Percentiles rank a stretch among this genome's conserved stretches.
Evolutionary conservation across 805 yeast genomes (phyloP).

Genomic region (Diddensiella santjacobensis): DNA sequence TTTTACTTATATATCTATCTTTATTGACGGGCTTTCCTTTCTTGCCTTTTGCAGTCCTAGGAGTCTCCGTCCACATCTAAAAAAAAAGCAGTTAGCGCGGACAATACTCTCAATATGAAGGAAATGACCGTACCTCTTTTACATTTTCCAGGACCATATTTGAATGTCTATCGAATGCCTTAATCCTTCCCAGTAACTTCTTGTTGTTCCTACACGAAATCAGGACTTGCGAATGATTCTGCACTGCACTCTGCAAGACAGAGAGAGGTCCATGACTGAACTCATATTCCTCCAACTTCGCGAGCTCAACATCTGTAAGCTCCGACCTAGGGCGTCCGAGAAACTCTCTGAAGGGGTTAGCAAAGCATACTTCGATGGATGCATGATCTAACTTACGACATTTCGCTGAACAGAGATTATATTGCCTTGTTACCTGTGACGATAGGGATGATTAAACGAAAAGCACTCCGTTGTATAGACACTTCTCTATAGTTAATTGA

Average conservation of each 20-base stretch:
- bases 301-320: constrained; percentile 72
- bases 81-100: background rate
- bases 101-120: background rate
- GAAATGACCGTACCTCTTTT: constrained; percentile 57
- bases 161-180: constrained; percentile 94
- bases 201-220: constrained; percentile 92
- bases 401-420: too few species aligned
- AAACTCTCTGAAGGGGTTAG: constrained; percentile 18
- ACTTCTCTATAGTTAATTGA: too few species aligned
- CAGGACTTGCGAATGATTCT: constrained; percentile 69
- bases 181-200: constrained; percentile 82
- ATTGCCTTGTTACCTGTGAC: too few species aligned
- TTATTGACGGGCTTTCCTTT: constrained; percentile 60
- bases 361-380: too few species aligned
- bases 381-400: too few species aligned
- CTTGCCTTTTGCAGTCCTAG: constrained; percentile 63
- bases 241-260: constrained; percentile 77
- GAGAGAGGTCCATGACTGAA: constrained; percentile 88
- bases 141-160: constrained; percentile 91
- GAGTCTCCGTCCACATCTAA: constrained; percentile 59
- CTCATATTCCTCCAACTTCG: constrained; percentile 83
- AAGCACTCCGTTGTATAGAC: too few species aligned
- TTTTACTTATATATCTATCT: constrained; percentile 80
- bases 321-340: constrained; percentile 44
- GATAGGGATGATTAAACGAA: too few species aligned